These are phyloP conservation scores for Bonia amplexicaulis DNA, from an alignment of 176 grass and related monocot species.

Conservation along the genomic window DNA sequence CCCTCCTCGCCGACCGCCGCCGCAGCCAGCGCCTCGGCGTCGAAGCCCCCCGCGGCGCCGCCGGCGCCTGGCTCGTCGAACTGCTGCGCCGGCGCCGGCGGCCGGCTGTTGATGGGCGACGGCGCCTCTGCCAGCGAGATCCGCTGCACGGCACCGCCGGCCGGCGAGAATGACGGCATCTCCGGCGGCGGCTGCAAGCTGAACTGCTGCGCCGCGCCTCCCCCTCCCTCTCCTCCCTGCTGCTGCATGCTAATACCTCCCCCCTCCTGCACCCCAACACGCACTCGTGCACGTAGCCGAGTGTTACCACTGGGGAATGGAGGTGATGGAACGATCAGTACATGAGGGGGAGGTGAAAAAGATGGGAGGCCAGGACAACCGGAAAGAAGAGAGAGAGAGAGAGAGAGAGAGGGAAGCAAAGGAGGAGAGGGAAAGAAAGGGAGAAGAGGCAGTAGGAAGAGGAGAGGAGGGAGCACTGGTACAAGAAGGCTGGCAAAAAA, in stretches of 20 bases:
- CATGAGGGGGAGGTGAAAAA: constrained; percentile 56
- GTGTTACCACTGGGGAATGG: constrained; percentile 47
- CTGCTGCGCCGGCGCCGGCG: constrained; percentile 36
- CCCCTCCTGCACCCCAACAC: constrained; percentile 9
- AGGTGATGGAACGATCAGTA: constrained; percentile 48
- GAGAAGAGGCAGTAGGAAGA: constrained; percentile 3
- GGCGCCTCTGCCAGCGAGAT: constrained; percentile 54
- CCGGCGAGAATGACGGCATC: constrained; percentile 67
- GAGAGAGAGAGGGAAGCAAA: constrained; percentile 19
- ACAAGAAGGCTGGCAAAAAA: constrained; percentile 51
- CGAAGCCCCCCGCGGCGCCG: constrained; percentile 30
- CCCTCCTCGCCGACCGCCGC: constrained; percentile 61
- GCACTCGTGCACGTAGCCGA: constrained; percentile 26
- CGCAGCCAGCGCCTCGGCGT: constrained; percentile 46
- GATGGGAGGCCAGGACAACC: constrained; percentile 48
- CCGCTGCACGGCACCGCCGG: constrained; percentile 4
- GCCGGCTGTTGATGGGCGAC: constrained; percentile 89
- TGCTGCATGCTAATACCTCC: constrained; percentile 49
- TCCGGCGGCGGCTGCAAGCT: constrained; percentile 39
- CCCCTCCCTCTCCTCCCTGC: constrained; percentile 22
- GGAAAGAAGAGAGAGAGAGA: constrained; percentile 43
- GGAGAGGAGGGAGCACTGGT: constrained; percentile 25
- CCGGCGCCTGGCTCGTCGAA: constrained; percentile 54
- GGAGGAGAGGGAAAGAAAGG: constrained; percentile 1
- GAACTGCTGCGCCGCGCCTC: constrained; percentile 28